A percentile compares a stretch with the other conserved stretches of the same genome.
Conservation (phyloP, 1,284 basidiomycete species). For the Bondarzewia mesenterica region DNA sequence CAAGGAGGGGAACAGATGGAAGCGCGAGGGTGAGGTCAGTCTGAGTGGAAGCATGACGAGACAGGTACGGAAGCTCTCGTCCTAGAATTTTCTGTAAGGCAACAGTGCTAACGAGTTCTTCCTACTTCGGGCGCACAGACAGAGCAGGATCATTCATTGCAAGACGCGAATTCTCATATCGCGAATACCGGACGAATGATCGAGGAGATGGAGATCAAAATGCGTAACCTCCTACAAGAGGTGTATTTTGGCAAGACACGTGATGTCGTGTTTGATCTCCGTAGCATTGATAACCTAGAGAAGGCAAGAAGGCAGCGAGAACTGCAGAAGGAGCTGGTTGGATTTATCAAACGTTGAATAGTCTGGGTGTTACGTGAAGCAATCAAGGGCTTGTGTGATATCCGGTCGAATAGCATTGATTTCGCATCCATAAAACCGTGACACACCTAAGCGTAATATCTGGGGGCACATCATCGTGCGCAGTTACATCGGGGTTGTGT, state of each 20-base stretch:
- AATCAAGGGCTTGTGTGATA: too few species aligned
- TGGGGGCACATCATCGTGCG: too few species aligned
- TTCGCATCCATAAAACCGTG: too few species aligned
- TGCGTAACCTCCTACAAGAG: conserved; percentile 93
- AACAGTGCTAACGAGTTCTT: neutral
- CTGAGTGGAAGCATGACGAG: conserved; percentile 96
- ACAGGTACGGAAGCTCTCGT: conserved; percentile 53
- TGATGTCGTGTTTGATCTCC: conserved; percentile 88
- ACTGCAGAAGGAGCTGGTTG: conserved; percentile 90
- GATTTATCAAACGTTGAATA: conserved; percentile 80
- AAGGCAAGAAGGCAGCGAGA: conserved; percentile 76
- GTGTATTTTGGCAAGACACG: conserved; percentile 99
- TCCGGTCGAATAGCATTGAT: too few species aligned
- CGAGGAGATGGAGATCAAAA: conserved; percentile 99
- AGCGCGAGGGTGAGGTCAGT: conserved; percentile 68
- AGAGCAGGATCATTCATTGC: conserved; percentile 80
- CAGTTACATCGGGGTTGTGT: too few species aligned
- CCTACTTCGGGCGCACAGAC: conserved; percentile 37
- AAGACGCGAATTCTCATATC: conserved; percentile 77
- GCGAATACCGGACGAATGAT: conserved; percentile 91
- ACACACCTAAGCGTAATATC: too few species aligned
- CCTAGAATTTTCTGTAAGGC: neutral
- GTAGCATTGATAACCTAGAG: conserved; percentile 83
- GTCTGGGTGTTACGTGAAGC: too few species aligned
- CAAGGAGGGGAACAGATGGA: conserved; percentile 30